Base-by-base conservation (phyloP, 345 rosid genomes). In the Euphorbia peplus region DNA sequence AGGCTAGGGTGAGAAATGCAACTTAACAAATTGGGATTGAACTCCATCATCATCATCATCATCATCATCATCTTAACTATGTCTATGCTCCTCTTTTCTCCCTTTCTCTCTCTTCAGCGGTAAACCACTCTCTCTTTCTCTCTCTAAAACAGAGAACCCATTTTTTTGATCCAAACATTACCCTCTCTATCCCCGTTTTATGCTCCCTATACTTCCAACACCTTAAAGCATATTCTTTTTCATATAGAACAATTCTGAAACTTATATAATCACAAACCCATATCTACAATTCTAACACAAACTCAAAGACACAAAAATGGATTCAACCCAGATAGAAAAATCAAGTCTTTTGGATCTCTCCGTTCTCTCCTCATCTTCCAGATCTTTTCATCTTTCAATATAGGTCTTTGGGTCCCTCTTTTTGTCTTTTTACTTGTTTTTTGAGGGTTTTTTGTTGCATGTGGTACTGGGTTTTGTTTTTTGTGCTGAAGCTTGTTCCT, bases 401-500 rank as follows among this genome's bases (percentile, higher is more conserved):
- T 50, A 72, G 71, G 72, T 63, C 25, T 42, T 54, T 15, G 12
- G 24, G 24, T 50, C 3, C 4, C 15, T 14, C 22, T 9, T 10
- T 46, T 9, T 19, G 28, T 60, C 64, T 47, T 21, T 70, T 70
- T 18, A 11, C 32, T 42, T 22, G 37, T 41, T 55, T 10, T 12
- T 61, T 35, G 21, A 10, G 53, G 37, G 13, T n/a, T 55, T 76
- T 66, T 30, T 53, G 62, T 66, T 73, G 74, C 78, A 80, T 84
- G 73, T 50, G 53, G 25, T 78, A 63, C 30, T 67, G 73, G 64
- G 64, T 52, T 52, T 60, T 66, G 0, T 28, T 56, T 50, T 55
- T 77, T 55, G n/a, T 18, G 14, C 68, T 68, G 70, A 51, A 21
- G 52, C 46, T 69, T 70, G 37, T 46, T 64, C 46, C 14, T 6